A percentile compares a stretch with the other conserved stretches of the same genome.
Evolutionary conservation across 768 basidiomycete species (phyloP).

Genomic region (Sistotremastrum niveocremeum): DNA sequence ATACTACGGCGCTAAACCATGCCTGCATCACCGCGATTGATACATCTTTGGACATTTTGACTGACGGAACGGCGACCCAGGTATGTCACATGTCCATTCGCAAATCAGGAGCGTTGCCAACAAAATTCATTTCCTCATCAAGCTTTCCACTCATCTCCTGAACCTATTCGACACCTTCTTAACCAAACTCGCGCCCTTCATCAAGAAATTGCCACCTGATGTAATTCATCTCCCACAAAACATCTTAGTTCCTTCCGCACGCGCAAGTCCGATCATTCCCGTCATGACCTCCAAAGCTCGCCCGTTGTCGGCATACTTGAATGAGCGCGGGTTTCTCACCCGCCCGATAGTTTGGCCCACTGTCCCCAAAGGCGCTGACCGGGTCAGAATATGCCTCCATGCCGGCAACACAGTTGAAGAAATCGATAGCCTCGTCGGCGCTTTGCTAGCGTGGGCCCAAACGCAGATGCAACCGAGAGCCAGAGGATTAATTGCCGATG

Average conservation of each 20-base stretch:
- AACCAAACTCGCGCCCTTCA: constrained; percentile 19
- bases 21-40: constrained; percentile 64
- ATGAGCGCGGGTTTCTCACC: constrained; percentile 39
- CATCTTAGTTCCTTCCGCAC: constrained; percentile 10
- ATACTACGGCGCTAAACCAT: constrained; percentile 75
- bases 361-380: constrained; percentile 73
- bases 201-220: constrained; percentile 11
- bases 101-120: neutral
- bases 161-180: constrained; percentile 19
- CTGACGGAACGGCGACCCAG: constrained; percentile 46
- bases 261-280: constrained; percentile 73
- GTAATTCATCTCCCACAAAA: constrained; percentile 24
- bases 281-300: constrained; percentile 68
- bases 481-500: no score
- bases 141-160: neutral
- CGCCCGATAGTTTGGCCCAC: constrained; percentile 80
- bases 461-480: no score
- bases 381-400: constrained; percentile 82
- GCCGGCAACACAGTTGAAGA: constrained; percentile 57
- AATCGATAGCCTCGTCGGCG: constrained; percentile 28
- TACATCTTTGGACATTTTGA: constrained; percentile 69
- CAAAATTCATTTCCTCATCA: neutral
- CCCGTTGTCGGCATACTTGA: constrained; percentile 57
- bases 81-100: constrained; percentile 23
- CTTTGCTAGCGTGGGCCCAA: no score